Evolutionary conservation across 352 stramenopile genomes (phyloP), one percentile per base, ranked within the genome.

Genomic region (Phytophthora rubi): DNA sequence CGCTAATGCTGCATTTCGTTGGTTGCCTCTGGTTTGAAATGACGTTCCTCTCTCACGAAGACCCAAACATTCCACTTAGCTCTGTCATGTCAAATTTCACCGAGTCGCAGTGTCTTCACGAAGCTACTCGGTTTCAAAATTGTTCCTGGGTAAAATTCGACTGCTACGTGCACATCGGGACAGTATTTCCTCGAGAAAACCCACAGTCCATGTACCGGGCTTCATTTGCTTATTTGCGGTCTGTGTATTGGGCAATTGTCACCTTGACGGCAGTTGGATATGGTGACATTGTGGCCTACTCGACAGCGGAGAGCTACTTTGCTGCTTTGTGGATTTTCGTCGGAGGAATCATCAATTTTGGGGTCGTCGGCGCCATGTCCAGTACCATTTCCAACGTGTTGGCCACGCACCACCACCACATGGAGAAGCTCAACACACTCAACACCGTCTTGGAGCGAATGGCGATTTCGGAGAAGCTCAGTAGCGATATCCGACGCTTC

Each of bases 71-170:
- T 10, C 4, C 44, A 0, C 53, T 33, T 2, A 48, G 32, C 28
- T 32, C 9, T 51, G n/a, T 18, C 1, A 59, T 62, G 32, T 47
- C 44, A 2, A 68, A 59, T 0, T 42, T 90, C 3, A 82, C 82
- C 1, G 72, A 81, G 16, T 52, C 66, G 8, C 60, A 67, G 7
- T 92, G 84, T 53, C 62, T 92, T 15, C 65, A 65, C 4, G 56
- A 83, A 42, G 82, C 80, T 3, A 79, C 74, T 0, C 49, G 72
- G 3, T 68, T 81, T 32, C 56, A 74, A 0, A 93, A 93, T 67
- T 93, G 86, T 52, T 91, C 86, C 1, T 93, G 86, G 86, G 83
- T 76, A 0, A 75, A 83, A 26, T 88, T 86, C 48, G 86, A 93
- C 39, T 77, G 77, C 2, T 90, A 93, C 33, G 73, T 73, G 0